phyloP scores from a whole-genome alignment of 179 eudicot species.

The Pouteria campechiana region DNA sequence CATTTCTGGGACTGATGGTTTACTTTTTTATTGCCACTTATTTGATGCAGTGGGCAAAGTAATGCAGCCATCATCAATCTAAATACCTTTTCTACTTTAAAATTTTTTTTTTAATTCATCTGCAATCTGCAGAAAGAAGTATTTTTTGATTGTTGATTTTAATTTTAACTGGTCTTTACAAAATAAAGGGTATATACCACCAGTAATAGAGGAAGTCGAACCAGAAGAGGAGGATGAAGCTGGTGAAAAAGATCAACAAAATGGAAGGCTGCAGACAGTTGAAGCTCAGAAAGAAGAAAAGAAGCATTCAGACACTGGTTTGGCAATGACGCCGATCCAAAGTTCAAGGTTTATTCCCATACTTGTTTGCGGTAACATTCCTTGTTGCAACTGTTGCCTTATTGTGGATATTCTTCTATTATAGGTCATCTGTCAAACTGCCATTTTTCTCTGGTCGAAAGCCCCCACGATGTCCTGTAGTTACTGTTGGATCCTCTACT shows the following conservation, averaged over 20 bases:
- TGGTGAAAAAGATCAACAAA: slow-evolving; percentile 17
- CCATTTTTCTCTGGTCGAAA: slow-evolving; percentile 52
- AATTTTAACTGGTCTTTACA: neutral
- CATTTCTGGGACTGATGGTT: too few species aligned
- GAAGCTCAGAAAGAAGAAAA: slow-evolving; percentile 22
- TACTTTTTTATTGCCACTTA: too few species aligned
- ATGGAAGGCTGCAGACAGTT: slow-evolving; percentile 20
- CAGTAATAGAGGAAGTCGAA: slow-evolving; percentile 42
- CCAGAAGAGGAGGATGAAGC: slow-evolving; percentile 44
- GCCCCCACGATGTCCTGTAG: slow-evolving; percentile 49
- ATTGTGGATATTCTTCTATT: neutral
- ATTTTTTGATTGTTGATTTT: neutral
- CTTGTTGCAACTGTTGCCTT: too few species aligned
- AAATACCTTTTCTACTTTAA: too few species aligned
- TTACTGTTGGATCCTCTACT: slow-evolving; percentile 34
- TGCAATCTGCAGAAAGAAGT: neutral
- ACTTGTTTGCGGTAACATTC: too few species aligned
- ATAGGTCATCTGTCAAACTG: slow-evolving; percentile 27
- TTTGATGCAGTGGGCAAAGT: neutral
- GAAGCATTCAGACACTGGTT: slow-evolving; percentile 21
- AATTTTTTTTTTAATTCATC: neutral
- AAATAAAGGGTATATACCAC: slow-evolving; percentile 24
- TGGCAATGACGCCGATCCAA: slow-evolving; percentile 52
- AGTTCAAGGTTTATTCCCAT: slow-evolving; percentile 28
- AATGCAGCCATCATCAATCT: too few species aligned